Percentiles rank a stretch among this genome's conserved stretches.
Evolutionary conservation across 2,329 filamentous ascomycete species (phyloP).

Genomic region (Tricladium varicosporioides): DNA sequence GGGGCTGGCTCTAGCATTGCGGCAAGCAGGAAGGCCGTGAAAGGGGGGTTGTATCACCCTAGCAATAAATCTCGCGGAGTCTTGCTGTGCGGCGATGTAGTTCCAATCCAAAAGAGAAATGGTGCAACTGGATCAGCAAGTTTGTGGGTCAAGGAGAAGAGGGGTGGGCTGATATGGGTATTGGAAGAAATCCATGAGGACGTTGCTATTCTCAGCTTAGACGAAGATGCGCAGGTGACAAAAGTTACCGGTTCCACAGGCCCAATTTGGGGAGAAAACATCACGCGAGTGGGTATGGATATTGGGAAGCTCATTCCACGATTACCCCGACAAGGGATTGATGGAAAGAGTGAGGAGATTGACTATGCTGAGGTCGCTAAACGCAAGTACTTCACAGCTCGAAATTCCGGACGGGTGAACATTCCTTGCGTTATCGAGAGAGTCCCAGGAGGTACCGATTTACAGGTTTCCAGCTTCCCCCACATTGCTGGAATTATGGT

Average conservation of each 20-base stretch:
- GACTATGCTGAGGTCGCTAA: constrained; percentile 74
- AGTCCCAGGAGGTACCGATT: constrained; percentile 63
- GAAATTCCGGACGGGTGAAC: constrained; percentile 72
- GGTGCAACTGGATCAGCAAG: constrained; percentile 89
- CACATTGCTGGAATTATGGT: constrained; percentile 98
- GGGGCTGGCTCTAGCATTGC: constrained; percentile 48
- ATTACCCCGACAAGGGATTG: constrained; percentile 74
- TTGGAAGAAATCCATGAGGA: constrained; percentile 97
- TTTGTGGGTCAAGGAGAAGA: constrained; percentile 98
- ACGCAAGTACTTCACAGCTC: constrained; percentile 80
- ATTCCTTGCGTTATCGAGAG: constrained; percentile 83
- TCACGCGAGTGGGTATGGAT: constrained; percentile 66
- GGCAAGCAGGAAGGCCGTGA: constrained; percentile 43
- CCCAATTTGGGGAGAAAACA: constrained; percentile 79
- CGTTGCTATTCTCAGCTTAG: constrained; percentile 72
- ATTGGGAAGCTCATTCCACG: constrained; percentile 77
- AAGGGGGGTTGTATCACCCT: constrained; percentile 55
- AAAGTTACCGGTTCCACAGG: constrained; percentile 73
- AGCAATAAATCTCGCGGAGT: constrained; percentile 82
- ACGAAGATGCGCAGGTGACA: constrained; percentile 73
- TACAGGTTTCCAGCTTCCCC: constrained; percentile 90
- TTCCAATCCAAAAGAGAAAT: constrained; percentile 95
- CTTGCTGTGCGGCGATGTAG: constrained; percentile 92
- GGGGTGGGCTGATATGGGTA: constrained; percentile 92
- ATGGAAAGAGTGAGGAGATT: constrained; percentile 66